Evolutionary conservation across 176 grass and related monocot genomes (phyloP), one percentile per base, ranked within the genome.

Genomic region (Saccharum officinarum): DNA sequence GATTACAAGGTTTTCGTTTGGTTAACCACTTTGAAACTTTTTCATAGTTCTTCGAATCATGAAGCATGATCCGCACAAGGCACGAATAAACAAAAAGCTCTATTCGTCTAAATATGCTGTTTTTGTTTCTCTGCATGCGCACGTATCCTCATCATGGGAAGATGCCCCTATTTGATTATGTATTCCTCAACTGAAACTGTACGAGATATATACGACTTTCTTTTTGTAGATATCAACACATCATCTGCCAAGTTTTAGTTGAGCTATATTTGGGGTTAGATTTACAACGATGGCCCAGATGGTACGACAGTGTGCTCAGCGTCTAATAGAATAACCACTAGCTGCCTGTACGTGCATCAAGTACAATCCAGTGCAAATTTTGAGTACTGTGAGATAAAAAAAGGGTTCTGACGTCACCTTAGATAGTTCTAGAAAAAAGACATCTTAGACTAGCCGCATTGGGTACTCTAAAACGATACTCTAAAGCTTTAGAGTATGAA

Each of bases 11-110:
- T 25, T 74, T 71, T 28, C 3, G 42, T 80, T 87, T 75, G 78
- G 85, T 87, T 87, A 87, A 31, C 77, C 33, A 87, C 85, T 75
- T 81, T 54, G 44, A 66, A 22, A 75, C 30, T 67, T 44, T 44
- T 81, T 67, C 34, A 45, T 8, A 55, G n/a, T 46, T 38, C 6
- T 49, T n/a, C 17, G 1, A 78, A 60, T 70, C 41, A 54, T 14
- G 9, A 72, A 80, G 8, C 61, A 1, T 37, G 7, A 64, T 45
- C 10, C 1, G 25, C 49, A 41, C 1, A 44, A 9, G 10, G n/a
- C 17, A 57, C 5, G 47, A 70, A 70, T 57, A 13, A 54, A 54
- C 16, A 18, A 54, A 77, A 22, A 37, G 1, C 30, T 8, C 8
- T 23, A 55, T 3, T 67, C 8, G 10, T 49, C 33, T 38, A 42